Percentiles rank a stretch among this genome's conserved stretches.
Conservation (phyloP, 768 basidiomycete species). For the Collybia mongolica region DNA sequence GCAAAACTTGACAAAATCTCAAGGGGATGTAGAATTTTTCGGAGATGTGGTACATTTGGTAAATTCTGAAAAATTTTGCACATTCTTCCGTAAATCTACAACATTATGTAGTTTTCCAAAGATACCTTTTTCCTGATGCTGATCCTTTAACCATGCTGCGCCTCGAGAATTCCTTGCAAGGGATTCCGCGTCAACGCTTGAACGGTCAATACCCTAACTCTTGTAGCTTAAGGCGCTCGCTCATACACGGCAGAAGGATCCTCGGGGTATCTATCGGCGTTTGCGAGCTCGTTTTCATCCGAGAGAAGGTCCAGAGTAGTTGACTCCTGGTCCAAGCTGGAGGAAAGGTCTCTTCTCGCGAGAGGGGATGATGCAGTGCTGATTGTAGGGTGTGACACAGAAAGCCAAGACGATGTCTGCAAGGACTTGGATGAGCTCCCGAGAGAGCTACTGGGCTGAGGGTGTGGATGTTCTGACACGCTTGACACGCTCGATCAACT, state of each 20-base stretch:
- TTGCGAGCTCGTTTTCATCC: constrained; percentile 23
- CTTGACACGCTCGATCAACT: constrained; percentile 2
- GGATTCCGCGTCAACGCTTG: constrained; percentile 40
- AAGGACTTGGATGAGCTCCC: constrained; percentile 5
- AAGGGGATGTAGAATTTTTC: too few species aligned
- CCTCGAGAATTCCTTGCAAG: constrained; percentile 64
- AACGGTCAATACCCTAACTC: constrained; percentile 35
- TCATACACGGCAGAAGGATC: constrained; percentile 53
- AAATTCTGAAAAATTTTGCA: too few species aligned
- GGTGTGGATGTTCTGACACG: constrained; percentile 5
- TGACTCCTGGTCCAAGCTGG: neutral
- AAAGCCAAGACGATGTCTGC: constrained; percentile 7
- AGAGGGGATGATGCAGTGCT: neutral
- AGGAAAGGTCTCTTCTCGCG: neutral
- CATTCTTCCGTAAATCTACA: too few species aligned
- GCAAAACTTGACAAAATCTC: too few species aligned
- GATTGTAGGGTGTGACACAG: constrained; percentile 7
- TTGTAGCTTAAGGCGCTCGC: constrained; percentile 52
- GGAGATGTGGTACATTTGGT: too few species aligned
- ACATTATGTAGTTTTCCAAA: too few species aligned
- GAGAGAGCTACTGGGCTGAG: constrained; percentile 1
- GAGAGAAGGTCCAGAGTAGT: constrained; percentile 21
- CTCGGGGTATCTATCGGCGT: constrained; percentile 32
- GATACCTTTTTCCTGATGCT: too few species aligned
- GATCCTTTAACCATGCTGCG: constrained; percentile 80